Evolutionary conservation across 179 eudicot species (phyloP).

Genomic region (Beta corolliflora): DNA sequence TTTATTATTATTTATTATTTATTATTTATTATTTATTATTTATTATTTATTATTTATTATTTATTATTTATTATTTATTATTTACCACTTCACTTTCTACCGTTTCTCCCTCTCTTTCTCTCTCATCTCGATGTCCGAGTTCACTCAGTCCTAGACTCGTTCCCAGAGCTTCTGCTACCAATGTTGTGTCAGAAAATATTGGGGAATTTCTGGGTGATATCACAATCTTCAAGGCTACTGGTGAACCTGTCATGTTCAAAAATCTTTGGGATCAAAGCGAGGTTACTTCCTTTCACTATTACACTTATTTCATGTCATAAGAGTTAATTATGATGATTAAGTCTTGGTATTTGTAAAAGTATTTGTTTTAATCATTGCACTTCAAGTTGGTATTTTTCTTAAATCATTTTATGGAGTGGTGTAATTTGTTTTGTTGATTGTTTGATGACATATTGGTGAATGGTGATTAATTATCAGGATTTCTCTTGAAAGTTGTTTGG

Average conservation of each 20-base stretch:
- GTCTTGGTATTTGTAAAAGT: neutral
- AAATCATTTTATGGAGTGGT: too few species aligned
- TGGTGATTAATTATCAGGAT: neutral
- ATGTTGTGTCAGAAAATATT: constrained; percentile 34
- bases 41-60: too few species aligned
- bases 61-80: too few species aligned
- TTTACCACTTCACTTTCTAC: constrained; percentile 7
- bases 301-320: neutral
- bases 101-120: constrained; percentile 16
- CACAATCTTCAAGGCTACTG: constrained; percentile 60
- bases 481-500: neutral
- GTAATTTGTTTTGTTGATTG: too few species aligned
- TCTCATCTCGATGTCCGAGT: constrained; percentile 17
- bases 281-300: constrained; percentile 33
- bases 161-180: constrained; percentile 32
- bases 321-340: neutral
- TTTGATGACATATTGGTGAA: too few species aligned
- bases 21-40: too few species aligned
- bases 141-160: constrained; percentile 27
- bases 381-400: too few species aligned
- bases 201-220: constrained; percentile 60
- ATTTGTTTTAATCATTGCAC: too few species aligned
- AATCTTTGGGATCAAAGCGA: constrained; percentile 84
- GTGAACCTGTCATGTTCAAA: constrained; percentile 59
- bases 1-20: too few species aligned